phyloP scores from a whole-genome alignment of 2,329 filamentous ascomycete genomes.

The Juglanconis oblonga region DNA sequence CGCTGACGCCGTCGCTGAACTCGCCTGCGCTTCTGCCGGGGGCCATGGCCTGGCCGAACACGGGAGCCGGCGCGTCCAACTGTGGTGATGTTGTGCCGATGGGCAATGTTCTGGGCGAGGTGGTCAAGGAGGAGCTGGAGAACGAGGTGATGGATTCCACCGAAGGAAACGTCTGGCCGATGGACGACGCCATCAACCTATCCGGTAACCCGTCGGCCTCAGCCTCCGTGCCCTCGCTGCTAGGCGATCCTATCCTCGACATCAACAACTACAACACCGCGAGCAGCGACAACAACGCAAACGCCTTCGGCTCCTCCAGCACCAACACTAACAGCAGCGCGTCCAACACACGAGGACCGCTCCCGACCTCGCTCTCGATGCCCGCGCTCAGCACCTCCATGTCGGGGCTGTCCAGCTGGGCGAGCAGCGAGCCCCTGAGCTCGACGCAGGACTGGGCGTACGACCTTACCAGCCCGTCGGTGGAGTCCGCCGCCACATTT shows the following conservation, averaged over 20 bases:
- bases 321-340: not conserved
- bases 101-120: conserved; percentile 13
- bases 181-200: conserved; percentile 7
- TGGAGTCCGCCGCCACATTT: conserved; percentile 7
- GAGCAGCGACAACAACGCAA: not conserved
- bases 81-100: not conserved
- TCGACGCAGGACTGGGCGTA: conserved; percentile 17
- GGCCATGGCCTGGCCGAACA: conserved; percentile 6
- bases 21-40: conserved; percentile 16
- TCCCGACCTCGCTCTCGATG: conserved; percentile 4
- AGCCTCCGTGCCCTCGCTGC: not conserved
- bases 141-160: not conserved
- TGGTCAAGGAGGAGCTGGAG: conserved; percentile 16
- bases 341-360: not conserved
- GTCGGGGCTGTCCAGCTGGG: conserved; percentile 3
- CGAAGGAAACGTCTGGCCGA: not conserved
- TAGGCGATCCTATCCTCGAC: conserved; percentile 13
- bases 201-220: not conserved
- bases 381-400: conserved; percentile 7
- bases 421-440: conserved; percentile 1
- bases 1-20: conserved; percentile 30
- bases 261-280: conserved; percentile 1
- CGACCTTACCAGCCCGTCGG: conserved; percentile 13
- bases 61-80: not conserved
- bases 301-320: not conserved